phyloP scores from a whole-genome alignment of 2,329 filamentous ascomycete genomes.

The Fusarium guadeloupense region DNA sequence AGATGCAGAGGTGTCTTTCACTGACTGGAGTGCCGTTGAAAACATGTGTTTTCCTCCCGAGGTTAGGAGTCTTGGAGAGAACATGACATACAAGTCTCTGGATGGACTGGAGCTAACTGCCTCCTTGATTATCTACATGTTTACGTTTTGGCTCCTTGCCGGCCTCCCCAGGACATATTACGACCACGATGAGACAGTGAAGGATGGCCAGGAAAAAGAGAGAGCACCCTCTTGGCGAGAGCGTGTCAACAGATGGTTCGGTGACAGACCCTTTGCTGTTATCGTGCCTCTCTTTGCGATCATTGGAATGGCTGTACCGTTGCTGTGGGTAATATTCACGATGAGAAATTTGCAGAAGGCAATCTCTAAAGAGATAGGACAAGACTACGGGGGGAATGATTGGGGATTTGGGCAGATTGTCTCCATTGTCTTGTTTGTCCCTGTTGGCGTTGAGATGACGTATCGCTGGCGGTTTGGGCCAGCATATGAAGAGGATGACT shows the following conservation, averaged over 20 bases:
- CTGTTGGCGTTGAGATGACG: slow-evolving; percentile 31
- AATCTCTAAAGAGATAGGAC: neutral
- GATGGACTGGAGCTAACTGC: slow-evolving; percentile 10
- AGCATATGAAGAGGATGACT: neutral
- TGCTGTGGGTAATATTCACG: slow-evolving; percentile 19
- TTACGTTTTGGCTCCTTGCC: slow-evolving; percentile 26
- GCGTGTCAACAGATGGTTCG: slow-evolving; percentile 4
- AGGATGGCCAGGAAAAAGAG: neutral
- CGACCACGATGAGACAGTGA: neutral
- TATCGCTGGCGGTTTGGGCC: slow-evolving; percentile 27
- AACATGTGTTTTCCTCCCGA: slow-evolving; percentile 17
- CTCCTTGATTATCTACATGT: slow-evolving; percentile 9
- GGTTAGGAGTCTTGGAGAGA: slow-evolving; percentile 2
- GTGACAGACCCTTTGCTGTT: neutral
- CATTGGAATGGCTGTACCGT: slow-evolving; percentile 2
- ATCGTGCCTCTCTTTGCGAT: slow-evolving; percentile 10
- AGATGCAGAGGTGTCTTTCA: slow-evolving; percentile 3
- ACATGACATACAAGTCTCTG: slow-evolving; percentile 3
- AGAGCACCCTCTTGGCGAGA: neutral
- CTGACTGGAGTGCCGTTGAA: slow-evolving; percentile 13
- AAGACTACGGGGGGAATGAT: slow-evolving; percentile 1
- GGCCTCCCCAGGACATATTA: slow-evolving; percentile 6
- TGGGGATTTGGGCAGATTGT: slow-evolving; percentile 41
- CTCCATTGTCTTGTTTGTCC: slow-evolving; percentile 36
- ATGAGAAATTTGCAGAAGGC: slow-evolving; percentile 18